Percentiles rank a stretch among this genome's conserved stretches.
phyloP scores from a whole-genome alignment of 345 rosid species.

The Citrus unshiu region DNA sequence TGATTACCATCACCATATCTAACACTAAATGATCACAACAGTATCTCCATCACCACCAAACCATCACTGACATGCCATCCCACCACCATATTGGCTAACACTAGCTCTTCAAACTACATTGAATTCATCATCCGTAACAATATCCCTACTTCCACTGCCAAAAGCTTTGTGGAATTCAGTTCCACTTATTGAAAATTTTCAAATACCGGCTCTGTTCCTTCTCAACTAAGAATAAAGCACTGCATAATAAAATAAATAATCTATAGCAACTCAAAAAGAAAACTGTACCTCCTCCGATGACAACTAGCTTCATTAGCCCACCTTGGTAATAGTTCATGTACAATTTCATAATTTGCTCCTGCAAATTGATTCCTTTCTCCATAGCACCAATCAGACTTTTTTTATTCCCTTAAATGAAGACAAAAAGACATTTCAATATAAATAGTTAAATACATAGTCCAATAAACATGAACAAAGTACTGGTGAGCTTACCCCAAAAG shows the following conservation, averaged over 20 bases:
- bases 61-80: not conserved
- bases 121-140: not conserved
- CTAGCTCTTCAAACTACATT: not conserved
- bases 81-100: not conserved
- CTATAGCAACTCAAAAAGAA: conserved; percentile 4
- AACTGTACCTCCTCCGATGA: conserved; percentile 89
- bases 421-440: conserved; percentile 15
- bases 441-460: conserved; percentile 12
- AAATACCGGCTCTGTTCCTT: not conserved
- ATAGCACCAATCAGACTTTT: conserved; percentile 87
- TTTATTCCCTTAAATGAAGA: conserved; percentile 68
- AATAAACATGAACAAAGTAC: conserved; percentile 16
- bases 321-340: conserved; percentile 75
- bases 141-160: not conserved
- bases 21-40: not conserved
- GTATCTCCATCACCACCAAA: not conserved
- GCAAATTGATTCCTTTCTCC: conserved; percentile 81
- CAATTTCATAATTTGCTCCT: conserved; percentile 63
- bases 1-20: conserved; percentile 4
- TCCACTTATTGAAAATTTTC: not conserved
- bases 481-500: conserved; percentile 75
- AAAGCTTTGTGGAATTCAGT: not conserved
- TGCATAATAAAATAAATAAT: not conserved
- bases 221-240: not conserved
- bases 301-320: conserved; percentile 91